phyloP scores from a whole-genome alignment of 2,329 filamentous ascomycete species.

The Nemania sp. region DNA sequence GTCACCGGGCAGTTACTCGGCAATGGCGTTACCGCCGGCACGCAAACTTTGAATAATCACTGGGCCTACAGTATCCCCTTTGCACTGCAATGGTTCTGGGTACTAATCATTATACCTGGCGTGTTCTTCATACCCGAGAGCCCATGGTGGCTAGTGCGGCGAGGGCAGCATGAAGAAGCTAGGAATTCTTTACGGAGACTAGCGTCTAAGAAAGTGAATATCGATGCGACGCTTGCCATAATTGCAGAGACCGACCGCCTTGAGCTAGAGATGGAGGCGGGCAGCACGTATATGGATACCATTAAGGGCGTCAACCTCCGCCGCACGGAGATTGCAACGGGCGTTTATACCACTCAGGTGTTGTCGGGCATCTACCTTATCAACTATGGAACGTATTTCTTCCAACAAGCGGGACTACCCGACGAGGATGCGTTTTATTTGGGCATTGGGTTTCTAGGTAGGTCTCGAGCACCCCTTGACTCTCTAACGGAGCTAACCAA shows the following conservation, averaged over 20 bases:
- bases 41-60: constrained; percentile 55
- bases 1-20: constrained; percentile 71
- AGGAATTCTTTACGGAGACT: constrained; percentile 56
- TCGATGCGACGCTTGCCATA: constrained; percentile 63
- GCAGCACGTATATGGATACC: constrained; percentile 64
- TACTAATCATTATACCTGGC: constrained; percentile 58
- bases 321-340: constrained; percentile 68
- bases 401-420: constrained; percentile 66
- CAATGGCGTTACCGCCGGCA: constrained; percentile 60
- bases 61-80: constrained; percentile 65
- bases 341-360: constrained; percentile 74
- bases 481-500: constrained; percentile 31
- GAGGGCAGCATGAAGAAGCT: constrained; percentile 57
- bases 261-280: constrained; percentile 63
- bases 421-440: constrained; percentile 65
- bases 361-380: constrained; percentile 73
- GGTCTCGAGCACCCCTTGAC: constrained; percentile 34
- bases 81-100: constrained; percentile 65
- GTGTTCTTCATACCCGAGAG: constrained; percentile 62
- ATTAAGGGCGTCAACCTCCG: constrained; percentile 62
- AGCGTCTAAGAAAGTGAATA: constrained; percentile 60
- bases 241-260: constrained; percentile 70
- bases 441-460: constrained; percentile 62
- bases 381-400: constrained; percentile 72
- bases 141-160: constrained; percentile 63